Evolutionary conservation across 1,139 yeast genomes (phyloP), one percentile per base, ranked within the genome.

Genomic region (Pichia sp.): DNA sequence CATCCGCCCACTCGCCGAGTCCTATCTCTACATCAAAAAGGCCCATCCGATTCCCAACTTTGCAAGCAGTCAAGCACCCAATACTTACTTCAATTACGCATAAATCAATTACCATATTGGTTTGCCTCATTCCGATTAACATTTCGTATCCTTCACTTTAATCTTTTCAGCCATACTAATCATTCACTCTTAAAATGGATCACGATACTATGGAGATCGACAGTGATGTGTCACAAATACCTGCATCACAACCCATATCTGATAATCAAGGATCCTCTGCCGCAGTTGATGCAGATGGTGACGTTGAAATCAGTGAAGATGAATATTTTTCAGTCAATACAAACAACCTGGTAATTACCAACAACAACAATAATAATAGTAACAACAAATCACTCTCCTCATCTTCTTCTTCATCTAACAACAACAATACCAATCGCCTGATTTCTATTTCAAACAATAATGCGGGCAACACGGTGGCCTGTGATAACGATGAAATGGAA

Each of bases 401-500:
- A 3, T 41, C 44, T 5, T 41, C 44, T n/a, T 34, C 40, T 2
- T 15, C 32, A 9, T 35, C 40, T 2, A 41, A 28, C 17, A 37
- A 37, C 32, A 37, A 22, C 31, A 37, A 14, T 30, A 24, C 24
- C 11, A 21, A 24, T 24, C 8, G 8, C 11, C 8, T 11, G 7
- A 21, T 34, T 4, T 7, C 32, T 27, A 4, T 24, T 28, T 17
- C 19, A 10, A 24, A 9, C 24, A 39, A 27, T 12, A 12, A 36
- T 27, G 30, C 38, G n/a, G 27, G 17, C 27, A 21, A 30, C 15
- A 49, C 50, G n/a, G 27, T 17, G n/a, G 19, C 10, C 17, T 14
- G n/a, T 21, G 60, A 53, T 24, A 59, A 54, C 38, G 57, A 56
- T 10, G 53, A 53, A 48, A 11, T 36, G 19, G 52, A 48, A 14